Base-by-base conservation (phyloP, 108 stramenopile genomes). In the Cyclotella choctawhatcheeana region DNA sequence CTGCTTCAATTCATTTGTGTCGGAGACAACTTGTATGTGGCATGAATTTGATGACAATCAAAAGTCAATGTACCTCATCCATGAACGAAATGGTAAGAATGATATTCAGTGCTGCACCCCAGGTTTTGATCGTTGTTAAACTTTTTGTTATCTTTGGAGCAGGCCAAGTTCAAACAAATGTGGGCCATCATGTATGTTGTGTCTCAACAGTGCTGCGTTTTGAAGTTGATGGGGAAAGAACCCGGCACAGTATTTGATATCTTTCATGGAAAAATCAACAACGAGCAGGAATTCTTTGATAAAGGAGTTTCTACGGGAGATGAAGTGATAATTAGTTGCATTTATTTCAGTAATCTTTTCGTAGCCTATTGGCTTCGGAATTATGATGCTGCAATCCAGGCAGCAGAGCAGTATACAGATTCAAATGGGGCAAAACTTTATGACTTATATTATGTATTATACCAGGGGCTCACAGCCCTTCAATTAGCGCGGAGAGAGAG, bases 391-490 rank as follows among this genome's bases (percentile, higher is more conserved):
- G 59, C 59, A 16, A 6, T 37, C 0, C 7, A 2, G 30, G 22
- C 43, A 18, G 34, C 59, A 12, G 59, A 37, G 14, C n/a, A 43
- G 25, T 61, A 61, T 30, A 37, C 12, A 4, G 10, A 13, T 16
- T 56, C 30, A 56, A 1, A 56, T 56, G 55, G 8, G 64, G n/a
- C n/a, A n/a, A n/a, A n/a, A n/a, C 25, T 64, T 64, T 26, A 26
- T 48, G 64, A 64, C 27, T 31, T 64, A 5, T 48, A 48, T 32
- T 18, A 48, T 45, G 47, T 48, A 4, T 64, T 64, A 31, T 64
- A 48, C 22, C 5, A 45, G 2, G 64, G 45, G 16, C 64, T 64
- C 0, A 48, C 47, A 27, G 44, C 64, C 7, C 30, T 48, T 31
- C 47, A 30, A 14, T 16, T 64, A 26, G 47, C 45, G 1, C 22